phyloP scores from a whole-genome alignment of 169 alveolate genomes.

The Plasmodium yoelii region DNA sequence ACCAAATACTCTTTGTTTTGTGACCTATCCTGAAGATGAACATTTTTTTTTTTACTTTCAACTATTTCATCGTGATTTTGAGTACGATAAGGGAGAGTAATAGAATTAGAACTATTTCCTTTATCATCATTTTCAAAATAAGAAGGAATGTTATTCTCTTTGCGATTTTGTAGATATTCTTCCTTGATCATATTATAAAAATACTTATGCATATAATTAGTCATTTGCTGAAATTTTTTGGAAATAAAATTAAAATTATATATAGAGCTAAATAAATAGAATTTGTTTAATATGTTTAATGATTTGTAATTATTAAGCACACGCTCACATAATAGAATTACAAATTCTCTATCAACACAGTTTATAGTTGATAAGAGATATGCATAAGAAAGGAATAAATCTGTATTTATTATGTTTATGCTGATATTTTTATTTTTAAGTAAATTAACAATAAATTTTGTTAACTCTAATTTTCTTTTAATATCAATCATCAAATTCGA shows the following conservation, averaged over 20 bases:
- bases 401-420: not conserved
- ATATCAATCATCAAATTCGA: constrained; percentile 22
- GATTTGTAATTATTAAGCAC: constrained; percentile 8
- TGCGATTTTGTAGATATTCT: not conserved
- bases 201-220: constrained; percentile 20
- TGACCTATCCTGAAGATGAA: not conserved
- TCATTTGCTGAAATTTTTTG: constrained; percentile 37
- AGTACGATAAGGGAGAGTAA: not conserved
- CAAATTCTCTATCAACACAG: constrained; percentile 39
- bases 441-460: constrained; percentile 10
- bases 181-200: constrained; percentile 24
- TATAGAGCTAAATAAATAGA: constrained; percentile 35
- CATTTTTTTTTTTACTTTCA: not conserved
- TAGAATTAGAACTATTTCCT: not conserved
- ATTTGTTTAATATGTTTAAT: constrained; percentile 22
- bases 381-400: constrained; percentile 12
- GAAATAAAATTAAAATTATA: constrained; percentile 26
- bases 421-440: constrained; percentile 10
- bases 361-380: constrained; percentile 32
- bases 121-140: not conserved
- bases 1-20: not conserved
- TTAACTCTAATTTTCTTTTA: constrained; percentile 30
- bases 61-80: not conserved
- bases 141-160: not conserved
- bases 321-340: constrained; percentile 8